Evolutionary conservation across 2,329 filamentous ascomycete genomes (phyloP), one percentile per base, ranked within the genome.

Genomic region (Fusarium cyanostomum): DNA sequence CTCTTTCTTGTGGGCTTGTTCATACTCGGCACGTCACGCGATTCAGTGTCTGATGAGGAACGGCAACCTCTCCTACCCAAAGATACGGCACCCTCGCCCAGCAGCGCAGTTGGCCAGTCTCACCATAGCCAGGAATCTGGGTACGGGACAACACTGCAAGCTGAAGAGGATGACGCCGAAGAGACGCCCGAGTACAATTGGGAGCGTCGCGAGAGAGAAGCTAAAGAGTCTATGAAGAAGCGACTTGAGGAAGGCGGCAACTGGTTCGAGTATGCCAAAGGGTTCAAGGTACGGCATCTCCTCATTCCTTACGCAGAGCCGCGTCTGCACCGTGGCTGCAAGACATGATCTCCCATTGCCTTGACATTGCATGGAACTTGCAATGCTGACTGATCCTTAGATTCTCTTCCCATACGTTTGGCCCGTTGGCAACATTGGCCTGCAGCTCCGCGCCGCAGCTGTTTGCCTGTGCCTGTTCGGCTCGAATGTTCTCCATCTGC

Each of bases 321-420:
- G 13, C 4, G 16, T n/a, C 24, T 11, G 16, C 8, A 18, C 10
- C 18, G 12, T 34, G 30, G 30, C 42, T 10, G 15, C 3, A 12
- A 15, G 16, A 26, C 5, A 8, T 35, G 28, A 21, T 21, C 21
- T 6, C 21, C 21, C 18, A 41, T 21, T 21, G 21, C 21, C 21
- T 21, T 21, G 21, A 5, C 38, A 13, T 15, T 6, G 11, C n/a
- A 16, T 18, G 6, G 13, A 28, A 15, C 26, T 18, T 31, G n/a
- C 9, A 37, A 42, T 21, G 34, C 49, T 41, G 21, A 58, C 52
- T 10, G n/a, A 18, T 8, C 4, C 21, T 12, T 54, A 89, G 86
- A 78, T 94, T 31, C 89, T 96, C 73, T 80, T 94, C 26, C 92
- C 91, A 0, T 91, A 92, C 71, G 80, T 96, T 16, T 94, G 91